Percentiles rank a stretch among this genome's conserved stretches.
phyloP scores from a whole-genome alignment of 805 yeast genomes.

The Candida orba region DNA sequence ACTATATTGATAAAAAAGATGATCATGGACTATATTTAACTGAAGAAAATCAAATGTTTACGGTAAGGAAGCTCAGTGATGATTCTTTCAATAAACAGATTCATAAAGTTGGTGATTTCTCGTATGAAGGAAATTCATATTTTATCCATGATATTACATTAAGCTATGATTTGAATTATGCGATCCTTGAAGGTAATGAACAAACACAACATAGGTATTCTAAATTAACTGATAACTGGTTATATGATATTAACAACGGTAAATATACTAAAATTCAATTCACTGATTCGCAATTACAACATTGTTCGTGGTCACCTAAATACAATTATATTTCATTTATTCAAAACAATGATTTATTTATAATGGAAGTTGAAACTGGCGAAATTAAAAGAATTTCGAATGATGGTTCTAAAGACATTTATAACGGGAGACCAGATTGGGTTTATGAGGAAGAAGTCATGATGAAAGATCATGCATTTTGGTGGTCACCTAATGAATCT shows the following conservation, averaged over 20 bases:
- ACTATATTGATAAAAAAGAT: slow-evolving; percentile 16
- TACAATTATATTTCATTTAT: slow-evolving; percentile 52
- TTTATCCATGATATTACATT: slow-evolving; percentile 35
- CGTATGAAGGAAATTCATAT: slow-evolving; percentile 33
- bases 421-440: slow-evolving; percentile 77
- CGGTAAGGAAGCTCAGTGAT: slow-evolving; percentile 28
- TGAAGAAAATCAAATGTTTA: slow-evolving; percentile 13
- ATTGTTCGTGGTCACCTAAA: slow-evolving; percentile 56
- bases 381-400: slow-evolving; percentile 19
- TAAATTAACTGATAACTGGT: slow-evolving; percentile 51
- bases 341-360: slow-evolving; percentile 45
- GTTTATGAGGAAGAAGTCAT: slow-evolving; percentile 78
- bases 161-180: slow-evolving; percentile 39
- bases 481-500: slow-evolving; percentile 69
- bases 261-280: slow-evolving; percentile 26
- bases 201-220: slow-evolving; percentile 65
- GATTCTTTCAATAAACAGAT: slow-evolving; percentile 12
- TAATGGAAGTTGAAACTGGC: slow-evolving; percentile 30
- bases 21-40: slow-evolving; percentile 41
- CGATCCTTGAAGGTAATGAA: slow-evolving; percentile 47
- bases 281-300: slow-evolving; percentile 23
- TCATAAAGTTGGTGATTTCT: slow-evolving; percentile 30
- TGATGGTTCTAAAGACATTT: slow-evolving; percentile 46
- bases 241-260: slow-evolving; percentile 40
- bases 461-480: slow-evolving; percentile 48